phyloP scores from a whole-genome alignment of 768 basidiomycete genomes.

The Phlegmacium glaucopus region DNA sequence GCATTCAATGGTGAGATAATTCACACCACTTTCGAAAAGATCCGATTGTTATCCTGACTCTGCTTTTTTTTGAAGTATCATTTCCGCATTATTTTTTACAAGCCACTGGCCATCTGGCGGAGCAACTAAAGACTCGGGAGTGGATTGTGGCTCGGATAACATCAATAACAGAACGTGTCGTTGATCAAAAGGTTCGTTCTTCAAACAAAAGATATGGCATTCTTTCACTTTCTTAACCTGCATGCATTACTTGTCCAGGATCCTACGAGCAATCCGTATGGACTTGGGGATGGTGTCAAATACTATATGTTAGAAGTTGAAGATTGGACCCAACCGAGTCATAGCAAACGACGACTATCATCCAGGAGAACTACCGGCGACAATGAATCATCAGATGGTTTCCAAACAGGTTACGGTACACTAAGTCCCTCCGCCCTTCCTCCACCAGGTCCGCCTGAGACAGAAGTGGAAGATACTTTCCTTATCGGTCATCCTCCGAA shows the following conservation, averaged over 20 bases:
- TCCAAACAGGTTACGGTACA: conserved; percentile 14
- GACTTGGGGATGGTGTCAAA: conserved; percentile 83
- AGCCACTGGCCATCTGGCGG: conserved; percentile 80
- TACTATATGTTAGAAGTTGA: conserved; percentile 94
- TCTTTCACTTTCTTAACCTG: conserved; percentile 8
- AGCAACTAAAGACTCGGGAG: conserved; percentile 87
- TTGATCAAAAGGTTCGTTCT: conserved; percentile 65
- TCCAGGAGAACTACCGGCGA: conserved; percentile 50
- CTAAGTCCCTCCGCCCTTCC: conserved; percentile 38
- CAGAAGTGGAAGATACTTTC: conserved; percentile 74
- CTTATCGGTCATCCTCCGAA: conserved; percentile 62
- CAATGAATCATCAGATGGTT: conserved; percentile 32
- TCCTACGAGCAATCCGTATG: conserved; percentile 83
- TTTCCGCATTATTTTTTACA: conserved; percentile 98
- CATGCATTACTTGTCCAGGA: conserved; percentile 52
- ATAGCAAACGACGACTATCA: conserved; percentile 55
- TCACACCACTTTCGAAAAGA: conserved; percentile 10
- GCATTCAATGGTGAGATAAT: conserved; percentile 90
- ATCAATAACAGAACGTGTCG: conserved; percentile 81
- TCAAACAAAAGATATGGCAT: conserved; percentile 12
- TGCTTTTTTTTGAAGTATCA: conserved; percentile 54
- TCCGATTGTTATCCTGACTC: conserved; percentile 36
- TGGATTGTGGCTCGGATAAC: conserved; percentile 96
- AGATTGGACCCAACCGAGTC: conserved; percentile 82
- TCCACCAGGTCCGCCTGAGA: conserved; percentile 58